Percentiles rank a stretch among this genome's conserved stretches.
Evolutionary conservation across 1,284 basidiomycete species (phyloP).

Genomic region (Abortiporus biennis): DNA sequence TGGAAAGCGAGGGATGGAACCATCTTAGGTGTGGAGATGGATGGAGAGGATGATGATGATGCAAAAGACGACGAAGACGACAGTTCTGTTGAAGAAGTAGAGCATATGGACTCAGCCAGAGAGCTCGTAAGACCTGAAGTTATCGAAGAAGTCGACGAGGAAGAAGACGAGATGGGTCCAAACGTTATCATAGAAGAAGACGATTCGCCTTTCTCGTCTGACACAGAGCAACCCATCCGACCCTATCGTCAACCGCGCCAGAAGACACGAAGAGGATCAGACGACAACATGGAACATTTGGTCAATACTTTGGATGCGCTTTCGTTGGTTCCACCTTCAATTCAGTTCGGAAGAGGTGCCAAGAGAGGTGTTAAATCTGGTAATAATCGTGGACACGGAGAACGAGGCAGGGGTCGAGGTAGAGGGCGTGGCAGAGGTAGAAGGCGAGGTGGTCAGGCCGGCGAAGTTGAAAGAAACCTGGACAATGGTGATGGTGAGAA

Average conservation of each 20-base stretch:
- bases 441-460: neutral
- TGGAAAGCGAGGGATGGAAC: constrained; percentile 52
- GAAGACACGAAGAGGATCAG: neutral
- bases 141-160: neutral
- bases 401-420: neutral
- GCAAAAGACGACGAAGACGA: constrained; percentile 20
- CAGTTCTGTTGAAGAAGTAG: constrained; percentile 22
- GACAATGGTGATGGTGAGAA: no score
- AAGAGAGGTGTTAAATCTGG: constrained; percentile 5
- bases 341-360: constrained; percentile 66
- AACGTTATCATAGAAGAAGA: neutral
- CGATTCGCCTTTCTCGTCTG: neutral
- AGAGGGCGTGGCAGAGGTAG: constrained; percentile 1
- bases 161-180: no score
- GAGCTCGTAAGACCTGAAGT: neutral
- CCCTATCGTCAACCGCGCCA: no score
- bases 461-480: no score
- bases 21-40: constrained; percentile 2
- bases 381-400: neutral
- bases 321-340: constrained; percentile 59
- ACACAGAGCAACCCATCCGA: no score
- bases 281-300: constrained; percentile 33
- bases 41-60: constrained; percentile 12
- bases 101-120: constrained; percentile 9
- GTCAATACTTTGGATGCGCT: constrained; percentile 48